A percentile compares a stretch with the other conserved stretches of the same genome.
Evolutionary conservation across 2,329 filamentous ascomycete genomes (phyloP).

Genomic region (Hymenoscyphus repandus): DNA sequence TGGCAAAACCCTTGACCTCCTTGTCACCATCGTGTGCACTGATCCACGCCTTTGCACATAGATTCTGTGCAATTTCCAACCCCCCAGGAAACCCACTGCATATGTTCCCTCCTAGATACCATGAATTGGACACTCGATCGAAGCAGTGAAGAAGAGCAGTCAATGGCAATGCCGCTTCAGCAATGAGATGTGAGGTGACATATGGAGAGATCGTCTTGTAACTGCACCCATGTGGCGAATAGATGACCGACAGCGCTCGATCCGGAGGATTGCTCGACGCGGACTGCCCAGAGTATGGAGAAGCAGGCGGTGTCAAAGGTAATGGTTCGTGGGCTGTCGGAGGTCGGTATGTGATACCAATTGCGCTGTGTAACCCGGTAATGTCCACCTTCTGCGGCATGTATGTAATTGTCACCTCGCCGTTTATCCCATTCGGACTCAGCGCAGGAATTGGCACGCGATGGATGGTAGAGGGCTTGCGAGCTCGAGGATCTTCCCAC

Average conservation of each 20-base stretch:
- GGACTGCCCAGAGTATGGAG: slow-evolving; percentile 20
- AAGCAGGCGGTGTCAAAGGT: slow-evolving; percentile 20
- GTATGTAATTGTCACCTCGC: slow-evolving; percentile 67
- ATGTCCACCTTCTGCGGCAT: slow-evolving; percentile 57
- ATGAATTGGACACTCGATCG: slow-evolving; percentile 52
- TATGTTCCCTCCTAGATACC: slow-evolving; percentile 57
- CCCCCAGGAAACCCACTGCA: slow-evolving; percentile 53
- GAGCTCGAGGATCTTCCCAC: slow-evolving; percentile 39
- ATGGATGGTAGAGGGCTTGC: slow-evolving; percentile 25
- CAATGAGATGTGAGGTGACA: slow-evolving; percentile 49
- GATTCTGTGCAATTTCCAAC: slow-evolving; percentile 46
- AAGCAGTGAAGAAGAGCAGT: slow-evolving; percentile 62
- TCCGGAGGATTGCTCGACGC: slow-evolving; percentile 33
- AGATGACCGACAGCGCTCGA: slow-evolving; percentile 54
- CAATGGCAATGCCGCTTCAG: slow-evolving; percentile 53
- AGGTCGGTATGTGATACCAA: slow-evolving; percentile 67
- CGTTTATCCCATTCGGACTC: slow-evolving; percentile 46
- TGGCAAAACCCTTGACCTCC: slow-evolving; percentile 46
- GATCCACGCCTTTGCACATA: slow-evolving; percentile 54
- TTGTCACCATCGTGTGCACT: slow-evolving; percentile 58
- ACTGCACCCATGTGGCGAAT: slow-evolving; percentile 58
- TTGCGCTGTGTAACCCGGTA: slow-evolving; percentile 57
- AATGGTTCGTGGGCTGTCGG: slow-evolving; percentile 7
- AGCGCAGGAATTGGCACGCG: slow-evolving; percentile 50
- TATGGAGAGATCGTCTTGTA: slow-evolving; percentile 51